Evolutionary conservation across 257 asterid species (phyloP).

Genomic region (Capsicum baccatum): DNA sequence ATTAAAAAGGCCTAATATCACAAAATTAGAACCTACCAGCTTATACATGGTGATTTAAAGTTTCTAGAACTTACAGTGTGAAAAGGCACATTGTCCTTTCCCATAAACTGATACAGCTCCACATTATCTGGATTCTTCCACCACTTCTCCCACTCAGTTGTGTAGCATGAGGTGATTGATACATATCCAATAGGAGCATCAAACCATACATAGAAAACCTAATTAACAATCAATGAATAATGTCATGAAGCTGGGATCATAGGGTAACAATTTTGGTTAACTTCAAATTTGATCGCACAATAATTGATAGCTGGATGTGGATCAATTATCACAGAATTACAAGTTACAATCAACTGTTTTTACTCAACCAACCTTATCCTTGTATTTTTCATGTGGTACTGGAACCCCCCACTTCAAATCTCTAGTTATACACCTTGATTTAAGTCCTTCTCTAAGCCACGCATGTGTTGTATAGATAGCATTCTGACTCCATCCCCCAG

Average conservation of each 20-base stretch:
- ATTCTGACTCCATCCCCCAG: slow-evolving; percentile 97
- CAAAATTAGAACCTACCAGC: slow-evolving; percentile 20
- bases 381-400: slow-evolving; percentile 84
- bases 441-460: slow-evolving; percentile 92
- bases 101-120: slow-evolving; percentile 98
- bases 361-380: slow-evolving; percentile 69
- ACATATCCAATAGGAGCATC: slow-evolving; percentile 98
- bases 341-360: neutral
- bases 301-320: neutral
- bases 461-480: slow-evolving; percentile 80
- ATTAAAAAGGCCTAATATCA: neutral
- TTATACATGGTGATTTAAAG: neutral
- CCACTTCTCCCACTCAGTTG: slow-evolving; percentile 97
- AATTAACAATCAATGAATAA: slow-evolving; percentile 34
- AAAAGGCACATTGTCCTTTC: slow-evolving; percentile 97
- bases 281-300: slow-evolving; percentile 15
- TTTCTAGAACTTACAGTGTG: slow-evolving; percentile 74
- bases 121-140: slow-evolving; percentile 98
- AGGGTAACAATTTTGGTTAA: slow-evolving; percentile 18
- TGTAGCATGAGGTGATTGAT: slow-evolving; percentile 92
- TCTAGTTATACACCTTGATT: slow-evolving; percentile 80
- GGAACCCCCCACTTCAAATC: slow-evolving; percentile 99
- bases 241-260: slow-evolving; percentile 2
- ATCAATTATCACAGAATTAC: neutral
- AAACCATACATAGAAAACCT: slow-evolving; percentile 99